Evolutionary conservation across 257 asterid genomes (phyloP), one percentile per base, ranked within the genome.

Genomic region (Henckelia pumila): DNA sequence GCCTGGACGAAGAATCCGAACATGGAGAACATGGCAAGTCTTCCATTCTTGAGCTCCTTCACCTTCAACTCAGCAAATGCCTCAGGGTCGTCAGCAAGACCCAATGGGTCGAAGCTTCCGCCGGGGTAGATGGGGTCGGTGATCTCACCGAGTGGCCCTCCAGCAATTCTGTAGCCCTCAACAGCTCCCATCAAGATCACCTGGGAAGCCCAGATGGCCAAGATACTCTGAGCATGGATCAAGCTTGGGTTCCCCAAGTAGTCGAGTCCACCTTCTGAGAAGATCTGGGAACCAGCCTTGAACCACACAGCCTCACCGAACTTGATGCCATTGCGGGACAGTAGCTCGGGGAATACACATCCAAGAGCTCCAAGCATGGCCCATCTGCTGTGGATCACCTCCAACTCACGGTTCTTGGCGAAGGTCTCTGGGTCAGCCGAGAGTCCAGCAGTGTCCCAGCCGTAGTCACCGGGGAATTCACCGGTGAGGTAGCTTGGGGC

Each of bases 281-380:
- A 87, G 77, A 87, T 87, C 60, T 85, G 89, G 0, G 92, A 40
- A 1, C 95, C 92, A 4, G 95, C 95, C 80, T 88, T 88, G 84
- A 88, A 85, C 95, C 90, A 88, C 0, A 88, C 90, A 1, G 95
- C 95, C 67, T 88, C 95, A 0, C 95, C 92, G 59, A 85, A 88
- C 63, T 88, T 88, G 20, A 88, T 87, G 1, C 95, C 95, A 56
- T 83, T 88, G 16, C 90, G 84, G n/a, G 92, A 76, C 81, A 85
- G 71, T 6, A 88, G 92, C 81, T 88, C 95, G 0, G 92, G 92
- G 87, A 88, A 88, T 22, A 85, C 85, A 52, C 95, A 85, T 19
- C 95, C 95, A 10, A 88, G 88, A 56, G 95, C 95, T 59, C 95
- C 89, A 10, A 88, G 89, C 95, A 85, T 88, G 66, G 95, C 95